phyloP scores from a whole-genome alignment of 352 stramenopile species.

The Detonula confervacea region DNA sequence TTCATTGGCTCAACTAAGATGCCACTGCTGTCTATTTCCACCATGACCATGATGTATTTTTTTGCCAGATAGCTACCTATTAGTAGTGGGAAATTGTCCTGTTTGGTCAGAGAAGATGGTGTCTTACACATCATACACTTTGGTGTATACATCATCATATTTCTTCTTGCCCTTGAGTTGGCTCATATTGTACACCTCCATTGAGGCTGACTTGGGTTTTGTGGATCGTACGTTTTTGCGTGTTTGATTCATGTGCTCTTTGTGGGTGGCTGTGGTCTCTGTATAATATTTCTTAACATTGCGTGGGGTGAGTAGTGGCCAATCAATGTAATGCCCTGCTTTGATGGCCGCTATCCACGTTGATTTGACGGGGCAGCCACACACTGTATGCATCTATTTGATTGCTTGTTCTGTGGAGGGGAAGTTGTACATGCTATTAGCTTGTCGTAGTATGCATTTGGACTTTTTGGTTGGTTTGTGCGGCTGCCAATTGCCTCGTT shows the following conservation, averaged over 20 bases:
- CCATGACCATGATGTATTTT: slow-evolving; percentile 63
- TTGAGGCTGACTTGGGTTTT: not conserved
- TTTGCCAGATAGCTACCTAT: no score
- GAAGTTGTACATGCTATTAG: no score
- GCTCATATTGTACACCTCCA: not conserved
- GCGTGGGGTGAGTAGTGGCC: slow-evolving; percentile 27
- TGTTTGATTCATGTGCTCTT: slow-evolving; percentile 32
- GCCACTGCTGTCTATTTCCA: slow-evolving; percentile 58
- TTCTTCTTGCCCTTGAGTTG: slow-evolving; percentile 12
- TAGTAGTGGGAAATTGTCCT: slow-evolving; percentile 52
- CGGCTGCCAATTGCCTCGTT: no score
- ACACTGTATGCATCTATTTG: slow-evolving; percentile 11
- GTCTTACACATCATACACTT: slow-evolving; percentile 1
- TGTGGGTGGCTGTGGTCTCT: slow-evolving; percentile 23
- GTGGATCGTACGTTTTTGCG: slow-evolving; percentile 27
- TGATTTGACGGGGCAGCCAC: slow-evolving; percentile 10
- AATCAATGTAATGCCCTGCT: slow-evolving; percentile 2
- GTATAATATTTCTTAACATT: slow-evolving; percentile 36
- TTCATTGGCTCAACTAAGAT: slow-evolving; percentile 53
- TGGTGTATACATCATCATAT: slow-evolving; percentile 28
- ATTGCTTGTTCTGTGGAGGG: not conserved
- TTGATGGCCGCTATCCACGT: slow-evolving; percentile 28
- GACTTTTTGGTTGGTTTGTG: no score
- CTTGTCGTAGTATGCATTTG: no score
- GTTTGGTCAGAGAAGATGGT: slow-evolving; percentile 60